Conservation (phyloP, 495 filamentous ascomycete species). For the Acidomyces sp. region DNA sequence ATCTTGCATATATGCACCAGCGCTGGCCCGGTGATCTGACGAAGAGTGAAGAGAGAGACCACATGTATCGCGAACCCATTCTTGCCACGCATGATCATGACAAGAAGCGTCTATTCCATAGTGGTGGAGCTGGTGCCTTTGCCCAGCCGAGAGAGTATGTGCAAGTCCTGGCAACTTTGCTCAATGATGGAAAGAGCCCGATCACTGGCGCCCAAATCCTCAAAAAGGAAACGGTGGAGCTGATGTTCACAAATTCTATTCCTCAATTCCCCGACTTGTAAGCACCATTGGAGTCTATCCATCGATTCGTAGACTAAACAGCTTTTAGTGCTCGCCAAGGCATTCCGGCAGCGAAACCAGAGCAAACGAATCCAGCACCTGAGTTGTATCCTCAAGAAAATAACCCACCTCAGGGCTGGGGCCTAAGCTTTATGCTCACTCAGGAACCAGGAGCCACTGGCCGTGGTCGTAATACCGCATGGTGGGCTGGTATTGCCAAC, state of each 20-base stretch:
- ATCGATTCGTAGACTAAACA: too few species aligned
- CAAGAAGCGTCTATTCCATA: conserved; percentile 34
- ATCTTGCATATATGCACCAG: conserved; percentile 39
- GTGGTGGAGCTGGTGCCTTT: conserved; percentile 45
- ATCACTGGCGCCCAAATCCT: conserved; percentile 37
- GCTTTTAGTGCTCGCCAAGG: conserved; percentile 30
- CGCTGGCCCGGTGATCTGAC: conserved; percentile 25
- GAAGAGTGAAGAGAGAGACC: conserved; percentile 33
- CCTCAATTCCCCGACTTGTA: too few species aligned
- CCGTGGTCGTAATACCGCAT: conserved; percentile 34
- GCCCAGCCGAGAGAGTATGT: conserved; percentile 43
- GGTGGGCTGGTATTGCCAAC: conserved; percentile 50
- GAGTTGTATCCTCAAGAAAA: conserved; percentile 40
- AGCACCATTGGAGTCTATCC: background rate
- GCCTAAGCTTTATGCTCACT: conserved; percentile 43
- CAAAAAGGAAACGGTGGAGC: conserved; percentile 36
- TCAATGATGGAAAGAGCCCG: conserved; percentile 31
- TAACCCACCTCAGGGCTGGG: conserved; percentile 46
- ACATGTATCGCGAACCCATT: conserved; percentile 36
- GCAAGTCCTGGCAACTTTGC: conserved; percentile 26
- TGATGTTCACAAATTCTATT: too few species aligned
- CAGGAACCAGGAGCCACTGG: conserved; percentile 33
- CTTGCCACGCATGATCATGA: conserved; percentile 27
- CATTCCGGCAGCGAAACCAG: conserved; percentile 38
- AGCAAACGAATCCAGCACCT: conserved; percentile 34